Base-by-base conservation (phyloP, 1,284 basidiomycete genomes). In the Marasmius fiardii region DNA sequence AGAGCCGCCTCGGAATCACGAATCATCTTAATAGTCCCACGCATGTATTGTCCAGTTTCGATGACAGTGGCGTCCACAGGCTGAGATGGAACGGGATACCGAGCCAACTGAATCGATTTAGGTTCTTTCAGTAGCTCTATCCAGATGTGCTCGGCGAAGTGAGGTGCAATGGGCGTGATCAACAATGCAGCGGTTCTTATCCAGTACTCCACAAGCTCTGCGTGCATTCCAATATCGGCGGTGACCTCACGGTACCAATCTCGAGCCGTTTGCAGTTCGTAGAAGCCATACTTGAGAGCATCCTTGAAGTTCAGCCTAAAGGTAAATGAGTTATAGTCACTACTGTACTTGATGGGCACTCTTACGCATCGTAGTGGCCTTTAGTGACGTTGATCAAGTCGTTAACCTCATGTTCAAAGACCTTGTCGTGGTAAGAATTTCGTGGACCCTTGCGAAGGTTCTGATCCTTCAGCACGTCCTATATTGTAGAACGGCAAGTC, bases 191-290 rank as follows among this genome's bases (percentile, higher is more conserved):
- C 88, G 62, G 79, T 74, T 48, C 86, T 83, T 68, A 99, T 89
- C 91, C 92, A 99, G 73, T 86, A 82, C 61, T 83, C 72, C 61
- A 86, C 79, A 34, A 90, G 77, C 59, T 95, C 88, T 53, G 71
- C 77, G 71, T 99, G 96, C 95, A 98, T 97, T 31, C 94, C 93
- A 54, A 90, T 80, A 52, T 93, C 86, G 12, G 85, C 80, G 1
- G 92, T 95, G 53, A 97, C 92, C 68, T 96, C 91, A 57, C 95
- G 92, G 74, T 99, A 99, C 88, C 95, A 94, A 71, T 99, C 96
- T 51, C 97, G 89, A 1, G 88, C 81, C 43, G 84, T 89, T 71
- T 98, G 94, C 62, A 97, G 83, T 69, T 98, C 95, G 78, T 96
- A 99, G 76, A 98, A 97, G 52, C 95, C 96, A 60, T 82, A 88